A percentile compares a stretch with the other conserved stretches of the same genome.
Evolutionary conservation across 2,329 filamentous ascomycete genomes (phyloP).

Genomic region (Fusarium dimerum): DNA sequence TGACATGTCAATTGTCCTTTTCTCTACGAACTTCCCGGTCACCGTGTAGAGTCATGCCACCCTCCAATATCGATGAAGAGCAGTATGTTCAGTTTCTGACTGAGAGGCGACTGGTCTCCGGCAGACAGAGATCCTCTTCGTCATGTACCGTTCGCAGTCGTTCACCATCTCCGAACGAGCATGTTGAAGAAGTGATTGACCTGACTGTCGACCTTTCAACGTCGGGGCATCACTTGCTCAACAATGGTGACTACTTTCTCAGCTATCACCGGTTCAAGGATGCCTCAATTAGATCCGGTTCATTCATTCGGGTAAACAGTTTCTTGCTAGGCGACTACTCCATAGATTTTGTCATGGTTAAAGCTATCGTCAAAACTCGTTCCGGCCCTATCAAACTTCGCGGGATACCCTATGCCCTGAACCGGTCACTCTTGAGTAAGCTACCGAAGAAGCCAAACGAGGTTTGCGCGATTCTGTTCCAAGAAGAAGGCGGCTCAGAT

Average conservation of each 20-base stretch:
- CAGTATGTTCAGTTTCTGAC: slow-evolving; percentile 18
- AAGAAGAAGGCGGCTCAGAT: slow-evolving; percentile 37
- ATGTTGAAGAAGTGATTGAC: slow-evolving; percentile 34
- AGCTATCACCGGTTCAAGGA: slow-evolving; percentile 11
- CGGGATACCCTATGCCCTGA: slow-evolving; percentile 41
- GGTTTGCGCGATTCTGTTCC: slow-evolving; percentile 40
- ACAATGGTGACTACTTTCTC: slow-evolving; percentile 24
- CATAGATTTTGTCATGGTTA: slow-evolving; percentile 44
- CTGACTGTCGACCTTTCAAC: slow-evolving; percentile 31
- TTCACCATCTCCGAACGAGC: background rate
- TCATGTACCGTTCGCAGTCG: slow-evolving; percentile 27
- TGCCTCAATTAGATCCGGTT: slow-evolving; percentile 20
- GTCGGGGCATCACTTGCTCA: slow-evolving; percentile 11
- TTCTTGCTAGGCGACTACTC: slow-evolving; percentile 22
- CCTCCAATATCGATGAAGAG: slow-evolving; percentile 5
- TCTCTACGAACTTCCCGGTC: slow-evolving; percentile 2
- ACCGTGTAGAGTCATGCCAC: slow-evolving; percentile 7
- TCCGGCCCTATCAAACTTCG: slow-evolving; percentile 32
- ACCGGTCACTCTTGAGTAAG: slow-evolving; percentile 36
- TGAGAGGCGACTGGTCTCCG: slow-evolving; percentile 2
- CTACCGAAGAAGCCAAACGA: slow-evolving; percentile 45
- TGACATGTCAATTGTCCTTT: slow-evolving; percentile 5
- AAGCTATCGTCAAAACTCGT: slow-evolving; percentile 38
- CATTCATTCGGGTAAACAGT: slow-evolving; percentile 32
- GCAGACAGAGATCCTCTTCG: slow-evolving; percentile 10